Conservation (phyloP, 1,284 basidiomycete species). For the Abortiporus biennis region DNA sequence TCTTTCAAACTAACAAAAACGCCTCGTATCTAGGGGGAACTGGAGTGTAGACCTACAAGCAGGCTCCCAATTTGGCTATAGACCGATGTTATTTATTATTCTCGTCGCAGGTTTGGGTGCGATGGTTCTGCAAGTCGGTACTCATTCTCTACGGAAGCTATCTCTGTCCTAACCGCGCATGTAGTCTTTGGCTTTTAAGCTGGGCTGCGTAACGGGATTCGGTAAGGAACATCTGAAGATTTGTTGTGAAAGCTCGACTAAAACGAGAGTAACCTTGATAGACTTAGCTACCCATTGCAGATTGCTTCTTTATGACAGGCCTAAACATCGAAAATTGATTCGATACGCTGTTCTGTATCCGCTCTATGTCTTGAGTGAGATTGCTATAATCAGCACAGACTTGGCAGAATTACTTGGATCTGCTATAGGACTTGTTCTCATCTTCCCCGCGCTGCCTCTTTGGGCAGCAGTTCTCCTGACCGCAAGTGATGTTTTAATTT, state of each 20-base stretch:
- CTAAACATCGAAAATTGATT: conserved; percentile 50
- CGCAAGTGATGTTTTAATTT: conserved; percentile 76
- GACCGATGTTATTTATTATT: conserved; percentile 75
- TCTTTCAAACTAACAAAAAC: background rate
- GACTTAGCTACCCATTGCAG: conserved; percentile 71
- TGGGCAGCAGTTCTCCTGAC: conserved; percentile 84
- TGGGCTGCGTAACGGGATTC: conserved; percentile 65
- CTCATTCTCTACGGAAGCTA: conserved; percentile 1
- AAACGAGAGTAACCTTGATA: conserved; percentile 27
- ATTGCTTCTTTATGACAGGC: conserved; percentile 60
- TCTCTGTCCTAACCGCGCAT: conserved; percentile 3
- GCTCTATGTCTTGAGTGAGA: conserved; percentile 62
- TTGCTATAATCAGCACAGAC: conserved; percentile 78
- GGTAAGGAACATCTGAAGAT: conserved; percentile 31
- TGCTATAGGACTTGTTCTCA: conserved; percentile 73
- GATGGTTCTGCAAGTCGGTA: conserved; percentile 59
- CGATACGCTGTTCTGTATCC: conserved; percentile 66
- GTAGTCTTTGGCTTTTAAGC: conserved; percentile 45
- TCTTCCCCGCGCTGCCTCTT: conserved; percentile 78
- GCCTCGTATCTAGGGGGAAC: conserved; percentile 38
- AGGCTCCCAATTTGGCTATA: conserved; percentile 73
- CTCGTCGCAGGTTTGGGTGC: conserved; percentile 80
- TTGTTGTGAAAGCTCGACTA: background rate
- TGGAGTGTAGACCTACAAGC: conserved; percentile 74
- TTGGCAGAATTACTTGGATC: conserved; percentile 74